Percentiles rank a stretch among this genome's conserved stretches.
phyloP scores from a whole-genome alignment of 345 rosid genomes.

The Arabis hirsuta region DNA sequence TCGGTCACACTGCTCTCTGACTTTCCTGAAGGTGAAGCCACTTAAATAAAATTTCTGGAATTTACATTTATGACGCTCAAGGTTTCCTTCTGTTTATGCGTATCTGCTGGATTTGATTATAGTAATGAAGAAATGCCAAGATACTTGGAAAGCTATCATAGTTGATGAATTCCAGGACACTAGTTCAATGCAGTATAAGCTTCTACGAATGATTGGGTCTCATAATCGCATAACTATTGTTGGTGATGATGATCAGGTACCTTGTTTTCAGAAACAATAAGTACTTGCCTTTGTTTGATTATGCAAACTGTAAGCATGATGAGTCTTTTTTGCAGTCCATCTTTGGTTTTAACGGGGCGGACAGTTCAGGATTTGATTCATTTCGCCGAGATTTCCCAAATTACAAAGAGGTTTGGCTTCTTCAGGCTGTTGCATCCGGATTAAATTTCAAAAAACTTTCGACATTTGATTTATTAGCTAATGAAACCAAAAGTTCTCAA shows the following conservation, averaged over 20 bases:
- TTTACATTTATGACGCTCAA: constrained; percentile 31
- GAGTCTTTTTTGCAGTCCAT: constrained; percentile 65
- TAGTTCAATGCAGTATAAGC: constrained; percentile 84
- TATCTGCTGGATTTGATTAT: constrained; percentile 36
- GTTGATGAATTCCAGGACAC: constrained; percentile 98
- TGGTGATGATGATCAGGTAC: constrained; percentile 98
- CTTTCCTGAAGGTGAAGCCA: constrained; percentile 75
- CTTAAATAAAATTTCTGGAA: background rate
- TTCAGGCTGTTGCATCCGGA: background rate
- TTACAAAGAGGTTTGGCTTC: constrained; percentile 69
- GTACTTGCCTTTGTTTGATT: constrained; percentile 3
- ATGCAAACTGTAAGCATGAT: constrained; percentile 1
- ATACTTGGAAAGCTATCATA: constrained; percentile 82
- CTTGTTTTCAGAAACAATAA: constrained; percentile 9
- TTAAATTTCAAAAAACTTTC: background rate
- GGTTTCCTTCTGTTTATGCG: constrained; percentile 29
- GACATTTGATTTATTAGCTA: constrained; percentile 15
- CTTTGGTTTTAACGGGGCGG: constrained; percentile 94
- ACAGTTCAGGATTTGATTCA: constrained; percentile 85
- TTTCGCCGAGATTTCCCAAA: constrained; percentile 82
- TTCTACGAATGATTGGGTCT: constrained; percentile 71
- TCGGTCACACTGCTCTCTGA: constrained; percentile 75
- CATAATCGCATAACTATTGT: constrained; percentile 76
- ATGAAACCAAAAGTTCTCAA: constrained; percentile 1
- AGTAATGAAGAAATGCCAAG: constrained; percentile 78